These are phyloP conservation scores for Apiospora pterosperma DNA, from an alignment of 2,329 filamentous ascomycete species.

Conservation along the genomic window DNA sequence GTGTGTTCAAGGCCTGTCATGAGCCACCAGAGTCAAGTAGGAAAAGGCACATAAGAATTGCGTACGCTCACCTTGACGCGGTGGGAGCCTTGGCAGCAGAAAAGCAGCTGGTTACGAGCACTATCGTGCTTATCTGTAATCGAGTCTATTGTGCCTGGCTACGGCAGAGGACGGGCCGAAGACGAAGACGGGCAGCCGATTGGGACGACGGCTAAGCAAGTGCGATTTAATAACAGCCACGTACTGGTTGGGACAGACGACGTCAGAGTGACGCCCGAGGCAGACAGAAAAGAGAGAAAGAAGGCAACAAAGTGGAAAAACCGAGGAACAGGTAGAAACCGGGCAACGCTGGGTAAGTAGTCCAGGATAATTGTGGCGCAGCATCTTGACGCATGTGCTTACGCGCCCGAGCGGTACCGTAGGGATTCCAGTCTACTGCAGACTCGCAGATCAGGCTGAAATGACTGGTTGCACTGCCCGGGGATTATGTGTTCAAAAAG, in stretches of 20 bases:
- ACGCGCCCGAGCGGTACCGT: neutral
- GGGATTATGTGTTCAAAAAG: neutral
- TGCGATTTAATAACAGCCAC: neutral
- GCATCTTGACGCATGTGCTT: neutral
- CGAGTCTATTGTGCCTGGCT: neutral
- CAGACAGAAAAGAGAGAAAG: neutral
- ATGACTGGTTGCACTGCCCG: neutral
- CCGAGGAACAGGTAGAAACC: neutral
- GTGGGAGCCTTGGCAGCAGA: neutral
- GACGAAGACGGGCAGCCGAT: neutral
- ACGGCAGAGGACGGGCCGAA: neutral
- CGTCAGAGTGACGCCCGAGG: neutral
- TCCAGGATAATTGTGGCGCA: neutral
- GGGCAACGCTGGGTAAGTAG: neutral
- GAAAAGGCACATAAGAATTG: neutral
- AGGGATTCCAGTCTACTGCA: neutral
- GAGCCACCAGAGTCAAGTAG: neutral
- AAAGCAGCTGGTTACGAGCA: neutral
- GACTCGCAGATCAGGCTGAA: neutral
- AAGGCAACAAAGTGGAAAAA: neutral
- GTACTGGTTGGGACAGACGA: neutral
- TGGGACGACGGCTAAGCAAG: neutral
- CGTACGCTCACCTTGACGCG: neutral
- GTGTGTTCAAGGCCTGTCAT: neutral
- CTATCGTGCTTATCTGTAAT: neutral